Evolutionary conservation across 441 rosid genomes (phyloP), one percentile per base, ranked within the genome.

Genomic region (Erysimum cheiri): DNA sequence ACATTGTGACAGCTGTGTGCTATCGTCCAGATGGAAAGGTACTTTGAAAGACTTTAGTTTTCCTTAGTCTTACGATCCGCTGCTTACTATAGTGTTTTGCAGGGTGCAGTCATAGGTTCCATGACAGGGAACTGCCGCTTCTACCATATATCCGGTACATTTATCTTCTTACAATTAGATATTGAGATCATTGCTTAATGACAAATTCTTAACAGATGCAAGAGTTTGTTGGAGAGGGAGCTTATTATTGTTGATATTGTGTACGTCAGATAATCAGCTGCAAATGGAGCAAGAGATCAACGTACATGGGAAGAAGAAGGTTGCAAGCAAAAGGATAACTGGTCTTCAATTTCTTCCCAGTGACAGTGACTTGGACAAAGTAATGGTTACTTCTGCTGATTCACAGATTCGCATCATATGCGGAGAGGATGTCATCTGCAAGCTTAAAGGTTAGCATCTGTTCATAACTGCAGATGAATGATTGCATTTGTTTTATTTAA

Each of bases 341-440:
- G 84, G 89, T 50, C 85, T 88, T 63, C 85, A 88, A 81, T 86
- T 80, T 66, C 82, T 80, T 53, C 89, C 88, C 0, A 70, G 52
- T 6, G 86, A 88, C 44, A 71, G 48, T 6, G 86, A 88, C 40
- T 74, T 82, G 12, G 72, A 82, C 57, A 84, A 80, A 83, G 37
- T 88, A 31, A 80, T 85, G 82, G 83, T 86, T 39, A 86, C 93
- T 22, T 84, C 80, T 19, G 93, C 89, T 37, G 91, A 86, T 80
- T 86, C 91, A 43, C 76, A 80, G 55, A 80, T 85, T 69, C 82
- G 83, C 65, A 77, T 88, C 46, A 70, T 85, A 28, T 31, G 62
- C 4, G 84, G 88, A 56, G 53, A 17, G 24, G 82, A 84, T 35
- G 67, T 84, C 3, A 29, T 83, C 59, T 64, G 85, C 78, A 85